These are phyloP conservation scores for Cornus florida DNA, from an alignment of 148 eudicot species.

Conservation along the genomic window DNA sequence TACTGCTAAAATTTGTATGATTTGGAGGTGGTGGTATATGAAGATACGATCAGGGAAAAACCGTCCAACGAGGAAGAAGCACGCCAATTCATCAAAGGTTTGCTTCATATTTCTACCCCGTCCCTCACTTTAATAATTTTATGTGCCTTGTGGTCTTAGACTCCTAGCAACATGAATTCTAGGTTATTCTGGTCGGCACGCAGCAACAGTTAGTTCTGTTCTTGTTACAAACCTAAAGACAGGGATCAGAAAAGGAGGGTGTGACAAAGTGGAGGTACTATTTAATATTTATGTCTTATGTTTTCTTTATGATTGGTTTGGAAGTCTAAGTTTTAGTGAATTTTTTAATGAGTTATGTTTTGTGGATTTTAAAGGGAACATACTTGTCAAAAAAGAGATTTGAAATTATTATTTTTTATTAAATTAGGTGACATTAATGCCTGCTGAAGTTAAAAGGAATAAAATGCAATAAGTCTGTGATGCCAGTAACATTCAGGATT, in stretches of 20 bases:
- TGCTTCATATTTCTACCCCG: neutral
- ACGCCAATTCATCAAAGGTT: slow-evolving; percentile 74
- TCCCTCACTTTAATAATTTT: neutral
- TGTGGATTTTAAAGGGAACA: neutral
- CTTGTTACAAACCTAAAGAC: slow-evolving; percentile 77
- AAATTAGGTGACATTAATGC: neutral
- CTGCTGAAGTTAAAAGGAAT: neutral
- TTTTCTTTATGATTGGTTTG: neutral
- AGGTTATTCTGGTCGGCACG: slow-evolving; percentile 77
- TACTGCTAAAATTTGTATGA: slow-evolving; percentile 22
- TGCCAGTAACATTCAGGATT: neutral
- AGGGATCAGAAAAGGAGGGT: slow-evolving; percentile 67
- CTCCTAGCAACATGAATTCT: slow-evolving; percentile 8
- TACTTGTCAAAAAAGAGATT: neutral
- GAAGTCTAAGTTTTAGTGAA: neutral
- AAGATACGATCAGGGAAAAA: slow-evolving; percentile 82
- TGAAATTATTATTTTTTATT: neutral
- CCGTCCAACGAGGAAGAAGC: slow-evolving; percentile 88
- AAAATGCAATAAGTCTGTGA: neutral
- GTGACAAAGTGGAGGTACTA: slow-evolving; percentile 86
- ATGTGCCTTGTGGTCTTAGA: slow-evolving; percentile 17
- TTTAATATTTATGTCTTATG: slow-evolving; percentile 24
- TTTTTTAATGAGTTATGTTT: neutral
- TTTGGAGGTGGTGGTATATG: slow-evolving; percentile 94
- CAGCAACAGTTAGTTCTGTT: slow-evolving; percentile 81